These are phyloP conservation scores for Phytophthora fragariae DNA, from an alignment of 352 stramenopile species.

Conservation along the genomic window DNA sequence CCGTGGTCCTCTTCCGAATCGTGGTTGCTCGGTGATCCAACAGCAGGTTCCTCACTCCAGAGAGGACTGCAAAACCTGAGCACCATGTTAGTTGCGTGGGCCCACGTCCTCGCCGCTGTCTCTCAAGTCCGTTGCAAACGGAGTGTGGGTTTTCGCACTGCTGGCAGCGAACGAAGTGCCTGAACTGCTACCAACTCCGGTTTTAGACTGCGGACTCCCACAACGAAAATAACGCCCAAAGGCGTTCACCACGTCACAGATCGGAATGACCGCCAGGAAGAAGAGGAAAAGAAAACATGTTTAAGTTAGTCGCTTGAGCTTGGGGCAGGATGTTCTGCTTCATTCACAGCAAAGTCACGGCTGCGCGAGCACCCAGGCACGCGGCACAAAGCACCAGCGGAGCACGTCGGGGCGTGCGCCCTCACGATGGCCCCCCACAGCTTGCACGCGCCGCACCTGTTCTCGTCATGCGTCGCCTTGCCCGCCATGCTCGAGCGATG, in stretches of 20 bases:
- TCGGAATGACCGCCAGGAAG: neutral
- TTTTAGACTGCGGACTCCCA: conserved; percentile 10
- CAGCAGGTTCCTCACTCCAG: conserved; percentile 30
- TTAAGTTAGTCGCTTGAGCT: conserved; percentile 15
- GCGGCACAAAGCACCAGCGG: conserved; percentile 26
- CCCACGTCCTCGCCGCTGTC: neutral
- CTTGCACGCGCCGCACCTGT: conserved; percentile 64
- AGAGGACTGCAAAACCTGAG: conserved; percentile 60
- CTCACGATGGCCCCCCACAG: conserved; percentile 58
- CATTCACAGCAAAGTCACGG: conserved; percentile 15
- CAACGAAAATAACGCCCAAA: conserved; percentile 8
- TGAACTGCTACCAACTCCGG: neutral
- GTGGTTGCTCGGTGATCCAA: conserved; percentile 14
- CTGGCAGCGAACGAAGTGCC: neutral
- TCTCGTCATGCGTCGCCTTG: conserved; percentile 35
- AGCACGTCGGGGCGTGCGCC: conserved; percentile 44
- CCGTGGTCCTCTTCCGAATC: conserved; percentile 30
- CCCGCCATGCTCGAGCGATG: conserved; percentile 42
- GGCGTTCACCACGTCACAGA: neutral
- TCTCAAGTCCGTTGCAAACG: conserved; percentile 5
- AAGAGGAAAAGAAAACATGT: conserved; percentile 11
- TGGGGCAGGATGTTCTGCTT: conserved; percentile 14
- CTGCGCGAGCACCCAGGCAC: conserved; percentile 52
- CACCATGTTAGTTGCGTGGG: conserved; percentile 38
- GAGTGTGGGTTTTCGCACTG: conserved; percentile 6